A percentile compares a stretch with the other conserved stretches of the same genome.
Conservation (phyloP, 768 basidiomycete species). For the Mycena polygramma region DNA sequence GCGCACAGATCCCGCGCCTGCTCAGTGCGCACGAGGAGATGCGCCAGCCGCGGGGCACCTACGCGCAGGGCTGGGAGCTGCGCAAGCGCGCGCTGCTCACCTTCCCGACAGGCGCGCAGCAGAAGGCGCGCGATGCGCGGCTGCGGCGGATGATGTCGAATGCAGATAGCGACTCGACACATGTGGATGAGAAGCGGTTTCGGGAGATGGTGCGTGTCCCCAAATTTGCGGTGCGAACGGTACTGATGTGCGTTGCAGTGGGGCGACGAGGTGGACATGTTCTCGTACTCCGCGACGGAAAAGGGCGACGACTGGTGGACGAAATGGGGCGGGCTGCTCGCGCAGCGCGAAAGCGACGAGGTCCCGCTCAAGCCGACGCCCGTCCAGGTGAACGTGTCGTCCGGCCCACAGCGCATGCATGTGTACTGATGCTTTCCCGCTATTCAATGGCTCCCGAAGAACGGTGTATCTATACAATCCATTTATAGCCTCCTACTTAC, state of each 20-base stretch:
- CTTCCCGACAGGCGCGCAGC: slow-evolving; percentile 57
- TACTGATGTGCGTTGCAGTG: slow-evolving; percentile 44
- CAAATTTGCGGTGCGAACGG: neutral
- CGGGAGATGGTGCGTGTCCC: slow-evolving; percentile 47
- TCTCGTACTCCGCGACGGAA: slow-evolving; percentile 66
- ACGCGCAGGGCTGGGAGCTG: slow-evolving; percentile 60
- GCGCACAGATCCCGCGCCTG: slow-evolving; percentile 63
- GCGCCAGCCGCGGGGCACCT: slow-evolving; percentile 63
- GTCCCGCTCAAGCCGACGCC: slow-evolving; percentile 26
- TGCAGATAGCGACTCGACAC: slow-evolving; percentile 48
- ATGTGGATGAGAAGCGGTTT: slow-evolving; percentile 62
- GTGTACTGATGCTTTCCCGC: slow-evolving; percentile 18
- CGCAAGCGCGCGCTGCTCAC: slow-evolving; percentile 60
- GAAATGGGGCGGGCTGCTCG: slow-evolving; percentile 55
- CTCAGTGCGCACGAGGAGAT: slow-evolving; percentile 71
- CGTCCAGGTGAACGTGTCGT: slow-evolving; percentile 42
- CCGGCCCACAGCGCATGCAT: slow-evolving; percentile 17
- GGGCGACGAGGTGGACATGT: slow-evolving; percentile 65
- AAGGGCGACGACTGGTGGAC: slow-evolving; percentile 77
- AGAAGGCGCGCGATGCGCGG: slow-evolving; percentile 58
- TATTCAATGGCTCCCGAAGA: too few relatives aligned
- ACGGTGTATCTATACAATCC: too few relatives aligned
- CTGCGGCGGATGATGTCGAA: slow-evolving; percentile 51
- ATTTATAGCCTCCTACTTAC: too few relatives aligned
- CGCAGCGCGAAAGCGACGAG: slow-evolving; percentile 26